Evolutionary conservation across 2,329 filamentous ascomycete genomes (phyloP).

Genomic region (Fusarium denticulatum): DNA sequence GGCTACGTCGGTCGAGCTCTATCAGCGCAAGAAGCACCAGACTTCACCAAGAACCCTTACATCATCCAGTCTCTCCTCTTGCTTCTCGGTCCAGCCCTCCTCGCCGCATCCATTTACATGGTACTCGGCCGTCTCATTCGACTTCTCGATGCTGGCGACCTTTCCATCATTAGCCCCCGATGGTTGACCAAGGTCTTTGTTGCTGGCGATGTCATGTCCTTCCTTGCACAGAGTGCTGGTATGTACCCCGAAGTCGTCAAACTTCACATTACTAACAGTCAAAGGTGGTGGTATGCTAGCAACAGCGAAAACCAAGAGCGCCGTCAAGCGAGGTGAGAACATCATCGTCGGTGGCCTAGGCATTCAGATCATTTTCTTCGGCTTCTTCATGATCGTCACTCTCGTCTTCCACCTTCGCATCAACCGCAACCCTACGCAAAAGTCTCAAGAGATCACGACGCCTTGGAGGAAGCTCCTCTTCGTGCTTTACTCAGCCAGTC

Average conservation of each 20-base stretch:
- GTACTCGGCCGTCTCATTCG: slow-evolving; percentile 54
- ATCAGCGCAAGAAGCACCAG: slow-evolving; percentile 54
- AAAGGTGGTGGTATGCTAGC: slow-evolving; percentile 42
- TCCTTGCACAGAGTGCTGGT: slow-evolving; percentile 49
- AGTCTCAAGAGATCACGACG: slow-evolving; percentile 33
- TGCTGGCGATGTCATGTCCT: slow-evolving; percentile 58
- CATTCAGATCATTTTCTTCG: slow-evolving; percentile 65
- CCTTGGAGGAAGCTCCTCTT: slow-evolving; percentile 47
- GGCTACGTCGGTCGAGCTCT: slow-evolving; percentile 61
- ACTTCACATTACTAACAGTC: not conserved
- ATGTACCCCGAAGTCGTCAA: not conserved
- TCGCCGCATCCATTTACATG: slow-evolving; percentile 61
- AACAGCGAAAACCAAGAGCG: slow-evolving; percentile 38
- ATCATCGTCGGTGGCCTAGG: slow-evolving; percentile 63
- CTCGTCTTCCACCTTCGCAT: slow-evolving; percentile 56
- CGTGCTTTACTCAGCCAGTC: slow-evolving; percentile 41
- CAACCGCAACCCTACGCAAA: slow-evolving; percentile 23
- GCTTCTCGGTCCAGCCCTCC: slow-evolving; percentile 53
- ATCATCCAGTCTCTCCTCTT: slow-evolving; percentile 53
- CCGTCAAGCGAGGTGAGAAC: slow-evolving; percentile 52
- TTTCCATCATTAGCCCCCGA: slow-evolving; percentile 54
- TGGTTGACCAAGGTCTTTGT: slow-evolving; percentile 64
- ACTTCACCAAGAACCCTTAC: slow-evolving; percentile 48
- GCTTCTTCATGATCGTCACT: slow-evolving; percentile 61
- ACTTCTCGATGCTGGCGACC: slow-evolving; percentile 50